Base-by-base conservation (phyloP, 768 basidiomycete genomes). In the Russula sp. region DNA sequence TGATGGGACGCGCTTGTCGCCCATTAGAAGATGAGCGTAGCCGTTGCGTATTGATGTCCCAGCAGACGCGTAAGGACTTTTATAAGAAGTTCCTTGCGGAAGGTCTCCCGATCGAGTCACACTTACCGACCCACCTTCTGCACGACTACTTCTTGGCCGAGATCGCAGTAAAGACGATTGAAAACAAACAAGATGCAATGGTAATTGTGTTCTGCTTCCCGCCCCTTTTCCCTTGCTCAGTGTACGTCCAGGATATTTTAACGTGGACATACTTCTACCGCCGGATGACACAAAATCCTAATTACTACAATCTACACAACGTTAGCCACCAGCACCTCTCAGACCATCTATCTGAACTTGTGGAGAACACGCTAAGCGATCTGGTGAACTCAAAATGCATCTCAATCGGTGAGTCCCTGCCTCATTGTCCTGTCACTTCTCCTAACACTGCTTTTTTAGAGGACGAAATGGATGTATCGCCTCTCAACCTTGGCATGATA, bases 181-280 rank as follows among this genome's bases (percentile, higher is more conserved):
- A 98, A 76, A 98, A 98, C 75, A 99, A 99, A 78, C 96, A 99
- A 73, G 93, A 97, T 71, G 91, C 91, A 0, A 90, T 93, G 88
- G 90, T 88, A 63, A 34, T 29, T 76, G 73, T 25, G 41, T 36
- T 48, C 14, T n/a, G 35, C 13, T 16, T 38, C 20, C n/a, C 48
- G 1, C 2, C 10, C 1, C 3, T 34, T 34, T 48, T 7, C 9
- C 9, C 25, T 36, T 22, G 16, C 41, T 58, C 11, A 55, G 18
- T 16, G 5, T 14, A 29, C 18, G 6, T 38, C 16, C 66, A 92
- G 85, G 96, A 99, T 74, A 97, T 97, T 71, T 77, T 97, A 69
- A 99, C 97, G 0, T 99, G 97, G 97, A 95, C 95, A 11, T 97
- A 90, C 78, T 93, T 98, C 79, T 98, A 98, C 74, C 85, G 96